A percentile compares a stretch with the other conserved stretches of the same genome.
Conservation (phyloP, 2,329 filamentous ascomycete species). For the Trematosphaeria pertusa region DNA sequence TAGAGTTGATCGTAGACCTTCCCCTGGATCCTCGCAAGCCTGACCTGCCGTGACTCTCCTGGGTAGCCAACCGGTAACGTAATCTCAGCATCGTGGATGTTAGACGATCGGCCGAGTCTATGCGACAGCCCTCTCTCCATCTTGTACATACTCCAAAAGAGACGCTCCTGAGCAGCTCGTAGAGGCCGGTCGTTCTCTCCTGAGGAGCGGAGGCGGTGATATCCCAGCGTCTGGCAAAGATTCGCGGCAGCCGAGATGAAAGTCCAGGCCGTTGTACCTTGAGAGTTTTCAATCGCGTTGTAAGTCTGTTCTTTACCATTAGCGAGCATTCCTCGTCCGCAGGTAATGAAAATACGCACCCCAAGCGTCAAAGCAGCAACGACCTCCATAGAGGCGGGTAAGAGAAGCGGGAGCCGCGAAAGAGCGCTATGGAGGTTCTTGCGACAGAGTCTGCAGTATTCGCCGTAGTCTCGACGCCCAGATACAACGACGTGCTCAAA, state of each 20-base stretch:
- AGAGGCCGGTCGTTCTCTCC: slow-evolving; percentile 1
- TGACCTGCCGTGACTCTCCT: slow-evolving; percentile 22
- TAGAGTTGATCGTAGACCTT: slow-evolving; percentile 44
- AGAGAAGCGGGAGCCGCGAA: slow-evolving; percentile 37
- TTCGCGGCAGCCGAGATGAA: slow-evolving; percentile 44
- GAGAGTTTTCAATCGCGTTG: slow-evolving; percentile 43
- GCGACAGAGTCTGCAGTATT: slow-evolving; percentile 33
- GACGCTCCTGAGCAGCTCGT: slow-evolving; percentile 11
- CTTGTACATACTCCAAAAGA: slow-evolving; percentile 49
- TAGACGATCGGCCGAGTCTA: slow-evolving; percentile 42
- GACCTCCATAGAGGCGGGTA: slow-evolving; percentile 39
- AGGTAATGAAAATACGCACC: too few relatives aligned
- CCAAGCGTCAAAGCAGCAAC: slow-evolving; percentile 44
- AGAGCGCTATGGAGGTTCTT: slow-evolving; percentile 32
- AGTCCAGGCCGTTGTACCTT: slow-evolving; percentile 41
- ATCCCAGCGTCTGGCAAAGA: slow-evolving; percentile 42
- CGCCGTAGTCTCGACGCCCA: slow-evolving; percentile 25
- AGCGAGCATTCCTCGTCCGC: too few relatives aligned
- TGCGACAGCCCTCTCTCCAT: slow-evolving; percentile 48
- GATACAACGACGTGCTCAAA: slow-evolving; percentile 38
- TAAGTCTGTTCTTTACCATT: too few relatives aligned
- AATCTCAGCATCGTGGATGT: slow-evolving; percentile 42
- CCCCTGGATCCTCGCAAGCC: slow-evolving; percentile 36
- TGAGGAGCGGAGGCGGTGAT: slow-evolving; percentile 26
- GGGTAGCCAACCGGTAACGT: slow-evolving; percentile 20